phyloP scores from a whole-genome alignment of 495 filamentous ascomycete species.

The Penicillium coprophilum region DNA sequence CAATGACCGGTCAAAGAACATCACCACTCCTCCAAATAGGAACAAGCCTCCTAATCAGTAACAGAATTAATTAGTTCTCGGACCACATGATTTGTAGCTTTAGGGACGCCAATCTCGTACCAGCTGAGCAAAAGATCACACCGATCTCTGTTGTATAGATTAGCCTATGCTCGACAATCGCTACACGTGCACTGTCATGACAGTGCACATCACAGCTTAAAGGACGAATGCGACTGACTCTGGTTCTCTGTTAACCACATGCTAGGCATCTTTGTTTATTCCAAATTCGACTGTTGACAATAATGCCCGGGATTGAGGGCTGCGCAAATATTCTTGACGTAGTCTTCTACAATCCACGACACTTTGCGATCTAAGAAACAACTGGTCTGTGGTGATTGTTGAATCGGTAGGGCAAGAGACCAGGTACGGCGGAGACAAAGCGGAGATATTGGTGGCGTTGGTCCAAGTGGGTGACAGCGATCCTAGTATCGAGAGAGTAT shows the following conservation, averaged over 20 bases:
- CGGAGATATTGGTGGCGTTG: not conserved
- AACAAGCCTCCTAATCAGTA: constrained; percentile 76
- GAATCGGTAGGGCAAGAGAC: not conserved
- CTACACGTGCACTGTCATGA: not conserved
- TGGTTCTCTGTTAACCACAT: constrained; percentile 97
- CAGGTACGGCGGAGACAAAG: not conserved
- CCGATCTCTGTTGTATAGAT: constrained; percentile 69
- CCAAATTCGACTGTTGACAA: not conserved
- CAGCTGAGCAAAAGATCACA: constrained; percentile 91
- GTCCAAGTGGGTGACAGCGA: not conserved
- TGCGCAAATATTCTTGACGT: not conserved
- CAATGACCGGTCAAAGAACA: constrained; percentile 98
- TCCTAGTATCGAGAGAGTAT: not conserved
- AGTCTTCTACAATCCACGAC: not conserved
- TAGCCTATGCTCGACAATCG: constrained; percentile 2
- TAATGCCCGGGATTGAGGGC: not conserved
- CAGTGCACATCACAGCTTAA: not conserved
- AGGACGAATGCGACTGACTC: constrained; percentile 59
- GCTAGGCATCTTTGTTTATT: constrained; percentile 52
- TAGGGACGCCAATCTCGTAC: constrained; percentile 55
- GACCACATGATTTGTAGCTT: not conserved
- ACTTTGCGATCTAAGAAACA: not conserved
- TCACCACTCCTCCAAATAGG: constrained; percentile 84
- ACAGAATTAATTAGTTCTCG: constrained; percentile 4
- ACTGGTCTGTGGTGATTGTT: not conserved